Conservation (phyloP, 352 stramenopile species). For the Globisporangium solare region DNA sequence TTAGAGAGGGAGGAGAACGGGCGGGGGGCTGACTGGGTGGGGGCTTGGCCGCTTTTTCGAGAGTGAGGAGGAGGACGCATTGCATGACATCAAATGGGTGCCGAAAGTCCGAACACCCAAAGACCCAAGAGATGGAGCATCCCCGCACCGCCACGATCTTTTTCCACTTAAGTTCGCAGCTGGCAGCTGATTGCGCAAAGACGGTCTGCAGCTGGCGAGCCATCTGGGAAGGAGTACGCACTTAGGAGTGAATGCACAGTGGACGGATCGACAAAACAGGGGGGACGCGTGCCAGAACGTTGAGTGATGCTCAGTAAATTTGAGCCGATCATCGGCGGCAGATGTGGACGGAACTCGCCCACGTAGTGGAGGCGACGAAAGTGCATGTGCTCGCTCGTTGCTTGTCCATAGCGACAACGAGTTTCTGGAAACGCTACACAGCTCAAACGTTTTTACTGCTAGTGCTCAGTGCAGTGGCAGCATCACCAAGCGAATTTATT, state of each 20-base stretch:
- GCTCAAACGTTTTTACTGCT: no score
- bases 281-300: no score
- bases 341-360: no score
- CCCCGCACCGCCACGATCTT: neutral
- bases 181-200: conserved; percentile 2
- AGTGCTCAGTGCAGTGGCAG: no score
- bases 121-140: neutral
- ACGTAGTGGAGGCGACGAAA: no score
- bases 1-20: conserved; percentile 1
- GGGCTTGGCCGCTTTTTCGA: neutral
- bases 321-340: no score
- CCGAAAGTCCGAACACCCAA: neutral
- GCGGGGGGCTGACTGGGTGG: conserved; percentile 2
- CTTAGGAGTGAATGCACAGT: neutral
- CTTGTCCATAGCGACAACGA: no score
- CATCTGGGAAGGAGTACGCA: neutral
- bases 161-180: conserved; percentile 2
- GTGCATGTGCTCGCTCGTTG: no score
- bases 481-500: no score
- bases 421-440: no score
- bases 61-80: neutral
- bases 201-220: neutral
- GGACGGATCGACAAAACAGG: neutral
- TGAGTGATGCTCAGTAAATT: no score
- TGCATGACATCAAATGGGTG: no score